A percentile compares a stretch with the other conserved stretches of the same genome.
Evolutionary conservation across 495 filamentous ascomycete species (phyloP).

Genomic region (Tuber borchii): DNA sequence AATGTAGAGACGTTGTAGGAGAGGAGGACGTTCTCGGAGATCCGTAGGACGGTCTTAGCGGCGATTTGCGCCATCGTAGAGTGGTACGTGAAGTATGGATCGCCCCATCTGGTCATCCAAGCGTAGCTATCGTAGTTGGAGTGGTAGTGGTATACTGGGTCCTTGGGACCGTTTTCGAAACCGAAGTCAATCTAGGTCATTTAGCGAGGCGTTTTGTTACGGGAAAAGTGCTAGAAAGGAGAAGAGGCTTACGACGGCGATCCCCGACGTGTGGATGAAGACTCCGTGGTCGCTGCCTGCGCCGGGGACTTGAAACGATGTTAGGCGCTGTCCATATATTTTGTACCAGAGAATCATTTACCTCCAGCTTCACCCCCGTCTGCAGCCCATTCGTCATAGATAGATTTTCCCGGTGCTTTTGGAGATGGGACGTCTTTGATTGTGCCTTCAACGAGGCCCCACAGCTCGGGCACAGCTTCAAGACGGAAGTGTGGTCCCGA

Average conservation of each 20-base stretch:
- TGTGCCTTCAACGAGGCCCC: slow-evolving; percentile 65
- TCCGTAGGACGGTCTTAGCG: slow-evolving; percentile 46
- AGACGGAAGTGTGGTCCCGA: slow-evolving; percentile 43
- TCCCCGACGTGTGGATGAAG: slow-evolving; percentile 59
- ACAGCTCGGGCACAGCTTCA: slow-evolving; percentile 62
- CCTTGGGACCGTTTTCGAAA: slow-evolving; percentile 46
- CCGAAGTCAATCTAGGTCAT: slow-evolving; percentile 49
- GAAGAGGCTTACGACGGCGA: slow-evolving; percentile 49
- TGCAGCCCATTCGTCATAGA: slow-evolving; percentile 43
- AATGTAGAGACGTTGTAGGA: slow-evolving; percentile 42
- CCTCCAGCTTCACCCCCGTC: slow-evolving; percentile 43
- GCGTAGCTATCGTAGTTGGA: slow-evolving; percentile 70
- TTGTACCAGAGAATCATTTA: not conserved
- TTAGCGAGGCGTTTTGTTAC: not conserved
- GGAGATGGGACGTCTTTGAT: slow-evolving; percentile 68
- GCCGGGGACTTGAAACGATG: slow-evolving; percentile 43
- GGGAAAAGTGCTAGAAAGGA: not conserved
- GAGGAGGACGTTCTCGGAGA: slow-evolving; percentile 41
- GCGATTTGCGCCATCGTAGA: slow-evolving; percentile 55
- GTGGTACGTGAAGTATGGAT: slow-evolving; percentile 58
- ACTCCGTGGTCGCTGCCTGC: slow-evolving; percentile 70
- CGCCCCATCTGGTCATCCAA: slow-evolving; percentile 68
- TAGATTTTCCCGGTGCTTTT: slow-evolving; percentile 51
- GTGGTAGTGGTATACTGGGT: slow-evolving; percentile 67
- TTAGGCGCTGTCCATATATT: not conserved